These are phyloP conservation scores for Neoscytalidium dimidiatum DNA, from an alignment of 2,329 filamentous ascomycete genomes.

Conservation along the genomic window DNA sequence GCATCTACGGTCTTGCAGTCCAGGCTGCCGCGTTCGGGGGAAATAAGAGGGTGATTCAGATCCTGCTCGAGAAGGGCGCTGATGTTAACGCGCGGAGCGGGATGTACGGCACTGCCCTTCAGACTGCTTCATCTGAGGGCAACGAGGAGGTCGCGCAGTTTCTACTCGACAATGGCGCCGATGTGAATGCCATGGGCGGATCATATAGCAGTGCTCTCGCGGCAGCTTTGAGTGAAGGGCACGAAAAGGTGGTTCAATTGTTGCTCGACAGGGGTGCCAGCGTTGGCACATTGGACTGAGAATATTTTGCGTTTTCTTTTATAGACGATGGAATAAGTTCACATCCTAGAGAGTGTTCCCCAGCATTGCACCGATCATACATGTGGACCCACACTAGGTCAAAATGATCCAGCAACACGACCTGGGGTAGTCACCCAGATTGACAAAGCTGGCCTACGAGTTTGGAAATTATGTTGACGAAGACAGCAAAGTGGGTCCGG, in stretches of 20 bases:
- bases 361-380: too few relatives aligned
- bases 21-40: too few relatives aligned
- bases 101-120: not conserved
- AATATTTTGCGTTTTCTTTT: too few relatives aligned
- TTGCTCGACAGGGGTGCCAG: not conserved
- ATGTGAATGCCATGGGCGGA: not conserved
- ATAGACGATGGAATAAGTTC: too few relatives aligned
- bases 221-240: not conserved
- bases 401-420: too few relatives aligned
- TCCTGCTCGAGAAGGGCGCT: not conserved
- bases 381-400: too few relatives aligned
- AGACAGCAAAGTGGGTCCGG: too few relatives aligned
- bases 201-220: not conserved
- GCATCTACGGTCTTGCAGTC: too few relatives aligned
- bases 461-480: too few relatives aligned
- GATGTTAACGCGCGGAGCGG: not conserved
- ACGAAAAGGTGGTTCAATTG: not conserved
- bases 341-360: too few relatives aligned
- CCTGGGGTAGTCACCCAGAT: too few relatives aligned
- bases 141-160: not conserved
- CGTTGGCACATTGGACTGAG: not conserved
- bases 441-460: too few relatives aligned
- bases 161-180: not conserved
- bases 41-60: not conserved
- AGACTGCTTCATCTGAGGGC: not conserved